Percentiles rank a stretch among this genome's conserved stretches.
Evolutionary conservation across 768 basidiomycete species (phyloP).

Genomic region (Podaxis sp.): DNA sequence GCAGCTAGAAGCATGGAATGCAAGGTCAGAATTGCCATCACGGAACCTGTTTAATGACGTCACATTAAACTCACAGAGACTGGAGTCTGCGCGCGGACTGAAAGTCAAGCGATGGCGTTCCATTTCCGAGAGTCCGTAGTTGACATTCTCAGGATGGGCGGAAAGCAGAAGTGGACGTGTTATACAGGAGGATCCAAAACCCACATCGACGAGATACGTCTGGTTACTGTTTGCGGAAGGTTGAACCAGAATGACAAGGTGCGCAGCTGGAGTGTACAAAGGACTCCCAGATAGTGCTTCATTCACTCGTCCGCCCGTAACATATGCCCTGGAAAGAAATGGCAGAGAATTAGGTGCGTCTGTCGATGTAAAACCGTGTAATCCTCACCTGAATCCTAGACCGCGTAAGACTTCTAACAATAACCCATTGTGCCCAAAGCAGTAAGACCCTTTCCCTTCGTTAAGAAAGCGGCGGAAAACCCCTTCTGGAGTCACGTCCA

Average conservation of each 20-base stretch:
- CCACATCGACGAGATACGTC: slow-evolving; percentile 32
- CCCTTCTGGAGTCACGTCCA: slow-evolving; percentile 25
- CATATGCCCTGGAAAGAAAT: slow-evolving; percentile 24
- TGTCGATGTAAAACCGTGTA: not conserved
- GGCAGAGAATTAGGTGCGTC: not conserved
- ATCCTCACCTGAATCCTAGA: slow-evolving; percentile 26
- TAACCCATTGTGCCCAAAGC: slow-evolving; percentile 28
- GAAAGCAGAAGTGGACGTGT: slow-evolving; percentile 28
- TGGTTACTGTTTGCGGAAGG: slow-evolving; percentile 23
- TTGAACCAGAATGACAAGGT: slow-evolving; percentile 31
- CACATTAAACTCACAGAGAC: not conserved
- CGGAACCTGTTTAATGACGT: too few relatives aligned
- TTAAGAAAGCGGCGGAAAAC: slow-evolving; percentile 23
- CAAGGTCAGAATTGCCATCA: not conserved
- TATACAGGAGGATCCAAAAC: slow-evolving; percentile 26
- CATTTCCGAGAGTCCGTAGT: not conserved
- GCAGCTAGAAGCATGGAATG: not conserved
- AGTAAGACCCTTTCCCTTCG: slow-evolving; percentile 23
- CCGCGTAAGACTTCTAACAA: slow-evolving; percentile 27
- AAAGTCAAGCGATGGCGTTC: slow-evolving; percentile 11
- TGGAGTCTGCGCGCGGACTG: not conserved
- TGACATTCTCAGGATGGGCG: slow-evolving; percentile 3
- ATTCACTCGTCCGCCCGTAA: slow-evolving; percentile 27
- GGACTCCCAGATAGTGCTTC: slow-evolving; percentile 8
- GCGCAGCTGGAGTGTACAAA: slow-evolving; percentile 18